Evolutionary conservation across 2,329 filamentous ascomycete genomes (phyloP).

Genomic region (Lasiodiplodia theobromae): DNA sequence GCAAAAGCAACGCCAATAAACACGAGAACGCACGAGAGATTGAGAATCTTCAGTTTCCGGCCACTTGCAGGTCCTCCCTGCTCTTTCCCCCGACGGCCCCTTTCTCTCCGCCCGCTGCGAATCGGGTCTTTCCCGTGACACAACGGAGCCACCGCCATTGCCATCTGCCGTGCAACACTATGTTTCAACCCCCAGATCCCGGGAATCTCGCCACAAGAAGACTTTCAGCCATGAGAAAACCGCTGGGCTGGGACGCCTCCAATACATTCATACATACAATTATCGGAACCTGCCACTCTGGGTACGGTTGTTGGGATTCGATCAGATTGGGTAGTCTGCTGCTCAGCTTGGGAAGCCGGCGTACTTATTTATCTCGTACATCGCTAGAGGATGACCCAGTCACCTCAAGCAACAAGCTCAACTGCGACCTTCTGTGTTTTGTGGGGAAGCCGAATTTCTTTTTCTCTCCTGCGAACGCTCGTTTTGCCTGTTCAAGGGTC

Average conservation of each 20-base stretch:
- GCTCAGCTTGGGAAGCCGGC: neutral
- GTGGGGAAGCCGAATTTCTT: neutral
- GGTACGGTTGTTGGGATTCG: neutral
- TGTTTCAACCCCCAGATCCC: conserved; percentile 10
- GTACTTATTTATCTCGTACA: neutral
- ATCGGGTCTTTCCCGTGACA: conserved; percentile 8
- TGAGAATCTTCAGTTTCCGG: neutral
- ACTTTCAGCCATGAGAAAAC: neutral
- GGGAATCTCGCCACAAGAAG: neutral
- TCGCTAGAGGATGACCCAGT: neutral
- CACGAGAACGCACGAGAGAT: neutral
- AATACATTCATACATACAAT: conserved; percentile 20
- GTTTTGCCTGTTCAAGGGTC: neutral
- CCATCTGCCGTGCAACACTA: conserved; percentile 2
- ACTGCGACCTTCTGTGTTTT: neutral
- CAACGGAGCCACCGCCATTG: neutral
- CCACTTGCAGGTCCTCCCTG: neutral
- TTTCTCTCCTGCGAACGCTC: neutral
- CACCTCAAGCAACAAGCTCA: neutral
- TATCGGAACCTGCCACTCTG: neutral
- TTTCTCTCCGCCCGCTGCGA: neutral
- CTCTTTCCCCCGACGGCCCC: neutral
- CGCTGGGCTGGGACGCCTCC: neutral
- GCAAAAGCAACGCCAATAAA: neutral
- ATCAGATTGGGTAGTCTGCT: neutral